Base-by-base conservation (phyloP, 139 green algal genomes). In the Auxenochlorella pyrenoidosa region DNA sequence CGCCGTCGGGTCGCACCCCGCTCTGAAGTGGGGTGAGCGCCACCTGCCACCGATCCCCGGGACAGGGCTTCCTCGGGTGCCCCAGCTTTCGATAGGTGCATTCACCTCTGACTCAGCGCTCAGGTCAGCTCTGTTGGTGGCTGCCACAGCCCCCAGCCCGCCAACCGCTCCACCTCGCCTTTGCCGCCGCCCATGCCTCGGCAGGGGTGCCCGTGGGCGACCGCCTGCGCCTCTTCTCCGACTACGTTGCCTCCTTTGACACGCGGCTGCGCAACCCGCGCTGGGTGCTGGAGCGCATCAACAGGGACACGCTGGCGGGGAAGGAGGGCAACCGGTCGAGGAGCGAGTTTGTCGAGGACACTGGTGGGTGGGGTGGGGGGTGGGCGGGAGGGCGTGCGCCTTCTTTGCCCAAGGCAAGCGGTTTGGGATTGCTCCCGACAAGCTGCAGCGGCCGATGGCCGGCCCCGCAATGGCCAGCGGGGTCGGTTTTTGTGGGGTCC, bases 211-310 rank as follows among this genome's bases (percentile, higher is more conserved):
- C 90, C 6, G 34, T 82, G 44, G 70, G 84, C 43, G 78, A 86
- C 68, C 41, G 72, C 26, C 34, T 92, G 38, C 77, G 89, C 2
- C 18, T 81, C 36, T 91, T 91, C 28, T 60, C 77, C 32, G 88
- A 90, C 30, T 97, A 91, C 66, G 89, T 92, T 0, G 83, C 89
- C 16, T 89, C 82, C 16, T 97, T 94, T 85, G 96, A 98, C 88
- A 88, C 86, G 10, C 90, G 92, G 16, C 94, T 91, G 18, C 88
- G 95, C 26, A 98, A 97, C 68, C 94, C 96, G 10, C 90, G 90
- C 22, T 98, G 95, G 94, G 94, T 97, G 16, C 59, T 95, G 15
- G 94, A 97, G 86, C 88, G 95, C 84, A 76, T 97, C 28, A 79
- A 41, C 36, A 43, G 5, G 30, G 54, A 89, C 43, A 34, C 51